Evolutionary conservation across 805 yeast species (phyloP).

Genomic region (Hanseniaspora taiwanica): DNA sequence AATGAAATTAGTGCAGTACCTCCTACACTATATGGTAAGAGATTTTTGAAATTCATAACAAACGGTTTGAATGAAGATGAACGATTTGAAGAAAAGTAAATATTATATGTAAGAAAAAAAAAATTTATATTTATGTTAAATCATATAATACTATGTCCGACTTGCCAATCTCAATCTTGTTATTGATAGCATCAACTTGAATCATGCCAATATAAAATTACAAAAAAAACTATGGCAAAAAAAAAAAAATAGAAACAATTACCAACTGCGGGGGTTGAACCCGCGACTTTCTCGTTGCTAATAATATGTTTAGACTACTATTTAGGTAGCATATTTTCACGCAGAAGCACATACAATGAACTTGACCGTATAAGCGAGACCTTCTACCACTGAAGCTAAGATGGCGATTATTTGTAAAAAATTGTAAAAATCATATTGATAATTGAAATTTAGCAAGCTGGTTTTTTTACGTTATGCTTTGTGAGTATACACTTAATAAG

Average conservation of each 20-base stretch:
- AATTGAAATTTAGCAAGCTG: too few relatives aligned
- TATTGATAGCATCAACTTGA: too few relatives aligned
- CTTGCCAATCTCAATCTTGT: too few relatives aligned
- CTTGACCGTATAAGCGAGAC: slow-evolving; percentile 1
- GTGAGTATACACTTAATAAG: too few relatives aligned
- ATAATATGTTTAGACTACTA: neutral
- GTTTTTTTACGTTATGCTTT: too few relatives aligned
- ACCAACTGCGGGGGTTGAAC: slow-evolving; percentile 62
- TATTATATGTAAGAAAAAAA: neutral
- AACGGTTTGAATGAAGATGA: neutral
- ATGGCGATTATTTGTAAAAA: neutral
- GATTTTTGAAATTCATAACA: slow-evolving; percentile 55
- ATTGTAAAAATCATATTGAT: too few relatives aligned
- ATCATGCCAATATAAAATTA: too few relatives aligned
- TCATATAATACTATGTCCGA: too few relatives aligned
- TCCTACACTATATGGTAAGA: slow-evolving; percentile 75
- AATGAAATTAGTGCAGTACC: slow-evolving; percentile 79
- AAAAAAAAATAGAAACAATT: slow-evolving; percentile 28
- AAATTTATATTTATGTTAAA: too few relatives aligned
- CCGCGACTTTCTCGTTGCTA: slow-evolving; percentile 71
- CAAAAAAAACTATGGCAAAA: too few relatives aligned
- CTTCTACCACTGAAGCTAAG: slow-evolving; percentile 1
- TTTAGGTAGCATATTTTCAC: neutral
- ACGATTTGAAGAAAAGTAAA: neutral
- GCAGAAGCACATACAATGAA: slow-evolving; percentile 2